Conservation (phyloP, 345 rosid species). For the Eucalyptus microcorys region DNA sequence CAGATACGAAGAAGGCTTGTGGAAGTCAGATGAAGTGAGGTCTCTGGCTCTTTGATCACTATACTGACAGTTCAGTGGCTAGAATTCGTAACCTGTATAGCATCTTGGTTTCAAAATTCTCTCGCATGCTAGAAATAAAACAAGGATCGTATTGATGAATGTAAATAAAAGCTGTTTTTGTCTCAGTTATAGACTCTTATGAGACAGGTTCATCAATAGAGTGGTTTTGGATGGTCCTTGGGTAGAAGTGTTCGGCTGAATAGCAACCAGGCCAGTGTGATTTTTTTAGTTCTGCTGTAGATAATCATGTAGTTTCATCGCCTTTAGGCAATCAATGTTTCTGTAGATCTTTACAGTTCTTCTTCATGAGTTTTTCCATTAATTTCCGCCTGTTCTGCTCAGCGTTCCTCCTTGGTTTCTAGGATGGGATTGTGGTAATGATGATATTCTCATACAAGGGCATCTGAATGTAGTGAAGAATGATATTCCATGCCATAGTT, state of each 20-base stretch:
- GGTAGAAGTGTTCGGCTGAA: neutral
- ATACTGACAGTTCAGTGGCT: neutral
- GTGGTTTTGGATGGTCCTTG: neutral
- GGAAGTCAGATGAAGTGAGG: conserved; percentile 65
- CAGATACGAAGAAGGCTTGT: conserved; percentile 65
- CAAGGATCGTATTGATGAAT: neutral
- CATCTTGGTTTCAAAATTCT: neutral
- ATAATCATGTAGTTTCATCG: neutral
- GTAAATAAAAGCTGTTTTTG: neutral
- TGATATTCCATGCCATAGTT: neutral
- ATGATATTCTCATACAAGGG: neutral
- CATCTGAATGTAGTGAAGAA: neutral
- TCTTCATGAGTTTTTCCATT: neutral
- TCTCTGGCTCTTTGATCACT: conserved; percentile 37
- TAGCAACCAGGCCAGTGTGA: neutral
- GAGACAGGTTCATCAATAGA: neutral
- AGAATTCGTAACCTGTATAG: neutral
- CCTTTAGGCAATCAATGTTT: neutral
- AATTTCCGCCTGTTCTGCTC: neutral
- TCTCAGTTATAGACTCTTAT: neutral
- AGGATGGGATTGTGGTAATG: neutral
- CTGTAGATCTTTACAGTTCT: neutral
- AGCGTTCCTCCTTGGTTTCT: neutral
- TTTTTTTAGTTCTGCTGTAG: neutral
- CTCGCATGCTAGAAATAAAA: neutral